Percentiles rank a stretch among this genome's conserved stretches.
phyloP scores from a whole-genome alignment of 225 moss, liverwort and hornwort genomes.

The Bryoerythrophyllum caledonicum region DNA sequence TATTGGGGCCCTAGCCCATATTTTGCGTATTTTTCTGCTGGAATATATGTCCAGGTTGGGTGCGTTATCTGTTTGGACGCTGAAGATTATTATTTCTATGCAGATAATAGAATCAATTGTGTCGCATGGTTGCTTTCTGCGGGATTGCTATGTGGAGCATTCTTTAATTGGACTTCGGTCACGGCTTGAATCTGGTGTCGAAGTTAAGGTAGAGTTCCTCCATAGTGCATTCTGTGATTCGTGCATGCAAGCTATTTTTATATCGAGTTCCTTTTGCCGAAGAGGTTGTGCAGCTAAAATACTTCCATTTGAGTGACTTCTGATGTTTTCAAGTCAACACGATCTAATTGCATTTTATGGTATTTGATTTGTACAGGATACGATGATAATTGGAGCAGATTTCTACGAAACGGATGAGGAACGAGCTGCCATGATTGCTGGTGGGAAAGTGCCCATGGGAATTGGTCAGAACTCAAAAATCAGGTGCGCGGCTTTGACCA shows the following conservation, averaged over 20 bases:
- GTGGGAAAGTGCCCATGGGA: conserved; percentile 39
- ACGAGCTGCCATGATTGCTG: conserved; percentile 41
- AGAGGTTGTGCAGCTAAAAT: background rate
- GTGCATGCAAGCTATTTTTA: background rate
- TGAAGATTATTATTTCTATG: conserved; percentile 3
- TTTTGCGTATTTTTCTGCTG: background rate
- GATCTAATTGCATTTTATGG: background rate
- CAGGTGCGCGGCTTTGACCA: conserved; percentile 13
- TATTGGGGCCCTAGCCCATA: background rate
- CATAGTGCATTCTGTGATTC: background rate
- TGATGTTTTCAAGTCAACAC: background rate
- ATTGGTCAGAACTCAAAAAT: conserved; percentile 31
- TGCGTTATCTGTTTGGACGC: background rate
- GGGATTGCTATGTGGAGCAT: conserved; percentile 46
- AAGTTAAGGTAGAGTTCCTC: conserved; percentile 36
- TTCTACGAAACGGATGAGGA: conserved; percentile 60
- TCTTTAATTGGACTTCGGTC: conserved; percentile 56
- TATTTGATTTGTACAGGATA: conserved; percentile 17
- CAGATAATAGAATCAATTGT: conserved; percentile 55
- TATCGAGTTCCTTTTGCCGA: background rate
- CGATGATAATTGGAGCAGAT: conserved; percentile 57
- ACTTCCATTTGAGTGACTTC: background rate
- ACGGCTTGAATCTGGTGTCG: conserved; percentile 48
- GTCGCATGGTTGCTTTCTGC: conserved; percentile 66
- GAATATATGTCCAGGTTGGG: background rate